phyloP scores from a whole-genome alignment of 2,329 filamentous ascomycete genomes.

The Sporothrix curviconia region DNA sequence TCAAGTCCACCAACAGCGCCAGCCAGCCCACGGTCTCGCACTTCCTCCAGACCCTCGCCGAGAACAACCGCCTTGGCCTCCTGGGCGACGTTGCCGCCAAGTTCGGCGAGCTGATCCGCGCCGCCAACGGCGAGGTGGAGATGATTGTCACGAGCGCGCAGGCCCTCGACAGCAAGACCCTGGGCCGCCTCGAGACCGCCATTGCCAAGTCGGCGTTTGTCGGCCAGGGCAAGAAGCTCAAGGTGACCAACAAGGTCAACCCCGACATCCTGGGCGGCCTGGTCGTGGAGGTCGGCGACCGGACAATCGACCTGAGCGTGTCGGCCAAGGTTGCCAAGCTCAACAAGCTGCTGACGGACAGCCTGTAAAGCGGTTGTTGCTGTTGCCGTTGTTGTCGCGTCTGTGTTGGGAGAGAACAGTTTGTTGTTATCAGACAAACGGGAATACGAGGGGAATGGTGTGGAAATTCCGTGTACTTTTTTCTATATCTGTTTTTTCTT shows the following conservation, averaged over 20 bases:
- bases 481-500: background rate
- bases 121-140: constrained; percentile 87
- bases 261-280: constrained; percentile 90
- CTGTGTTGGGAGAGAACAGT: too few relatives aligned
- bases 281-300: constrained; percentile 92
- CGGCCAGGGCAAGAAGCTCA: constrained; percentile 91
- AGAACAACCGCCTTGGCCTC: constrained; percentile 89
- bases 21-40: constrained; percentile 85
- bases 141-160: constrained; percentile 83
- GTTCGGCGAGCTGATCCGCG: constrained; percentile 81
- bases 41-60: constrained; percentile 82
- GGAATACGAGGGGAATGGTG: background rate
- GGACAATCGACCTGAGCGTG: constrained; percentile 95
- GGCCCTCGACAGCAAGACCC: constrained; percentile 79
- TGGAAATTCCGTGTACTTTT: constrained; percentile 8
- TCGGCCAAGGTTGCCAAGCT: constrained; percentile 92
- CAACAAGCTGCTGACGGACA: constrained; percentile 97
- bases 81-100: constrained; percentile 79
- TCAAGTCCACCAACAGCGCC: constrained; percentile 65
- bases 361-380: constrained; percentile 67
- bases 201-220: constrained; percentile 86
- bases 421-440: background rate
- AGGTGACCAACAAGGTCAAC: constrained; percentile 91
- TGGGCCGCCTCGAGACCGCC: constrained; percentile 78
- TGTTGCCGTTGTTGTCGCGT: background rate